These are phyloP conservation scores for Persicaria tinctoria DNA, from an alignment of 148 eudicot genomes.

Conservation along the genomic window DNA sequence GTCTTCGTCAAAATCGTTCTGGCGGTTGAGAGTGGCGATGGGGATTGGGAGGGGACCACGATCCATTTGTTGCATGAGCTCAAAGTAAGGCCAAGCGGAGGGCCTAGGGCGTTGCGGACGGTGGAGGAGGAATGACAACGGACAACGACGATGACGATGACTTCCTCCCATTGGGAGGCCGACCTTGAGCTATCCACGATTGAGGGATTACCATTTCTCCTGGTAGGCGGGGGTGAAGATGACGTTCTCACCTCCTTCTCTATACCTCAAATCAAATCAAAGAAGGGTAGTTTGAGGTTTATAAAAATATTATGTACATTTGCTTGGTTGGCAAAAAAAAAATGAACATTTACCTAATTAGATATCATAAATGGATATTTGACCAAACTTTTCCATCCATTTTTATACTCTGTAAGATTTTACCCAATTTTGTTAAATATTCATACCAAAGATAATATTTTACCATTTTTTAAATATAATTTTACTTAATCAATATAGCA, in stretches of 20 bases:
- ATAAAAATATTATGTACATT: too few species aligned
- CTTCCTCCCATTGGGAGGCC: slow-evolving; percentile 69
- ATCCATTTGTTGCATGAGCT: slow-evolving; percentile 58
- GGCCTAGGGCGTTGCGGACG: slow-evolving; percentile 32
- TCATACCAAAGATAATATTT: too few species aligned
- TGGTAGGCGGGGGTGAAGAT: slow-evolving; percentile 64
- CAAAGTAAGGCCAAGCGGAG: slow-evolving; percentile 50
- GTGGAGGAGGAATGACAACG: slow-evolving; percentile 30
- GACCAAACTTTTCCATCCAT: too few species aligned
- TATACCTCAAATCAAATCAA: too few species aligned
- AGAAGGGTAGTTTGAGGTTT: too few species aligned
- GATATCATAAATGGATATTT: too few species aligned
- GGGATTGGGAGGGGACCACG: slow-evolving; percentile 59
- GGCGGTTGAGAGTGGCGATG: slow-evolving; percentile 16
- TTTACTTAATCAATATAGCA: too few species aligned
- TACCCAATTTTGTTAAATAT: too few species aligned
- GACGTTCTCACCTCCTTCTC: slow-evolving; percentile 31
- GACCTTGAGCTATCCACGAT: slow-evolving; percentile 32
- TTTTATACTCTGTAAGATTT: too few species aligned
- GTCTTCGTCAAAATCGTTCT: neutral
- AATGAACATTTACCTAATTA: too few species aligned
- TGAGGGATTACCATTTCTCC: slow-evolving; percentile 15
- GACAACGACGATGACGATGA: slow-evolving; percentile 50
- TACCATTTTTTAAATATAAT: too few species aligned
- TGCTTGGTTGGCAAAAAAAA: too few species aligned